Evolutionary conservation across 2,329 filamentous ascomycete genomes (phyloP).

Genomic region (Nothophaeocryptopus gaeumannii): DNA sequence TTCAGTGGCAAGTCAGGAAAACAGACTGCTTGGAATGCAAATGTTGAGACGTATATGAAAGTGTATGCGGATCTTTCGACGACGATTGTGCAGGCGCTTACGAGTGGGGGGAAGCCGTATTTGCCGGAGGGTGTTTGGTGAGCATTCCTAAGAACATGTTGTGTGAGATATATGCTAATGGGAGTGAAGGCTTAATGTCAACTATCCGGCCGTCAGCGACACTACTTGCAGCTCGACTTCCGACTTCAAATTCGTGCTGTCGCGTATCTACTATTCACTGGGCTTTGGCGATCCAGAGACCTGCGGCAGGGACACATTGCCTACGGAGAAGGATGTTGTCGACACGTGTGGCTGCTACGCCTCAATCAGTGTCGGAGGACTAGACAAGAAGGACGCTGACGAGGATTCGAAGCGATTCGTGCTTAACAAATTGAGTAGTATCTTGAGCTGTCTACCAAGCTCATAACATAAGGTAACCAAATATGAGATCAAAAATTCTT

Average conservation of each 20-base stretch:
- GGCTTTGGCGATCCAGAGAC: constrained; percentile 52
- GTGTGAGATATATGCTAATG: background rate
- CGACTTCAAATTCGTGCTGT: constrained; percentile 64
- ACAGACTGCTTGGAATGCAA: constrained; percentile 54
- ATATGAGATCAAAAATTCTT: background rate
- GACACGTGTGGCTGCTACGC: constrained; percentile 56
- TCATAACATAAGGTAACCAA: too few relatives aligned
- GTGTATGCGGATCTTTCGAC: constrained; percentile 65
- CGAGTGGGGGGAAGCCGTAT: constrained; percentile 60
- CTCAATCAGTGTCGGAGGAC: constrained; percentile 62
- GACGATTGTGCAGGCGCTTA: constrained; percentile 55
- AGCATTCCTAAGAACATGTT: background rate
- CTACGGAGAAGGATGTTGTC: constrained; percentile 57
- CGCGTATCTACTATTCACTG: constrained; percentile 53
- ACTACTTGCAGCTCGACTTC: constrained; percentile 50
- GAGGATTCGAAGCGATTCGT: constrained; percentile 53
- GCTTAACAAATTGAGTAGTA: constrained; percentile 48
- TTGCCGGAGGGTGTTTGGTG: constrained; percentile 56
- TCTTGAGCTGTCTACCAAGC: constrained; percentile 49
- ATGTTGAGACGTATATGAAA: constrained; percentile 50
- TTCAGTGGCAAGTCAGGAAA: constrained; percentile 59
- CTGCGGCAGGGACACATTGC: constrained; percentile 56
- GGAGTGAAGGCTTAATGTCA: constrained; percentile 59
- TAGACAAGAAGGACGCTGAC: constrained; percentile 58
- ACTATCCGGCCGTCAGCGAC: constrained; percentile 57